These are phyloP conservation scores for Firmiana major DNA, from an alignment of 345 rosid species.

Conservation along the genomic window DNA sequence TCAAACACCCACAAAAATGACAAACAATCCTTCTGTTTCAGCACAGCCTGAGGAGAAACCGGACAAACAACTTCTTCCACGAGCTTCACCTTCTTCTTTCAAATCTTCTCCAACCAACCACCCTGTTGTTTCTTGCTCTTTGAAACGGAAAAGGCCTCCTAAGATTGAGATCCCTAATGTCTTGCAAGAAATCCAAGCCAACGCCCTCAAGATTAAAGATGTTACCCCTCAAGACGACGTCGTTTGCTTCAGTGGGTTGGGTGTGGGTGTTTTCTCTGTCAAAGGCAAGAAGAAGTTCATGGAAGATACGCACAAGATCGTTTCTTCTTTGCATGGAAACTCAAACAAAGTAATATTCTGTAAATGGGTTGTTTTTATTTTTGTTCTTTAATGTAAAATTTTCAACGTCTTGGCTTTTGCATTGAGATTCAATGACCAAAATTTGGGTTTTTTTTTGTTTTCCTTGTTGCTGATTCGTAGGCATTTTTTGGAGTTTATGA, in stretches of 20 bases:
- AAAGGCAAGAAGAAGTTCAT: slow-evolving; percentile 83
- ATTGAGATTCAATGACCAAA: not conserved
- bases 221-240: slow-evolving; percentile 30
- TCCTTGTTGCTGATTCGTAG: slow-evolving; percentile 24
- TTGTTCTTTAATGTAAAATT: not conserved
- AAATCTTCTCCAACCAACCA: not conserved
- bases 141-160: slow-evolving; percentile 76
- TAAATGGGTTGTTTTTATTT: not conserved
- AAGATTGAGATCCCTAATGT: slow-evolving; percentile 54
- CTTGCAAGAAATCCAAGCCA: slow-evolving; percentile 40
- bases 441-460: not conserved
- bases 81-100: slow-evolving; percentile 11
- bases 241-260: slow-evolving; percentile 37
- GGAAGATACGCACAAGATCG: slow-evolving; percentile 68
- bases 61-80: not conserved
- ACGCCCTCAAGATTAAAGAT: slow-evolving; percentile 27
- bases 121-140: slow-evolving; percentile 24
- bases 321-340: slow-evolving; percentile 42
- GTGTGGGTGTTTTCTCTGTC: slow-evolving; percentile 48
- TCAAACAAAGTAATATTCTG: slow-evolving; percentile 36
- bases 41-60: not conserved
- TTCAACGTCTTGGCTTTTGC: not conserved
- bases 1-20: not conserved
- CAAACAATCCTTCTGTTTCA: not conserved
- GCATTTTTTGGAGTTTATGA: slow-evolving; percentile 84